Conservation (phyloP, 768 basidiomycete genomes). For the Fibroporia radiculosa region DNA sequence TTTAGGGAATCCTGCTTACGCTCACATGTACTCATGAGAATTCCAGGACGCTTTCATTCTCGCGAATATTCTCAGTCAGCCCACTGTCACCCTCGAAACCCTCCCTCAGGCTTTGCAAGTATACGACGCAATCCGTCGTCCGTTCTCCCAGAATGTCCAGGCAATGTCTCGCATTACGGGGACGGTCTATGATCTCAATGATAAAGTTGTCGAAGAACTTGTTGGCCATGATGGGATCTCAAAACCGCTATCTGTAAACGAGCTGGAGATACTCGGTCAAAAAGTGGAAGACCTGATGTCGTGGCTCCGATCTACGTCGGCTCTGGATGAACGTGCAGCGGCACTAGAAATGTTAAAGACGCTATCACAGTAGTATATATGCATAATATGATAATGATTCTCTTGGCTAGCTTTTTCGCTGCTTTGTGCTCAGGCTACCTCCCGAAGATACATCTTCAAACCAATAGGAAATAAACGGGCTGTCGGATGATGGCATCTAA, state of each 20-base stretch:
- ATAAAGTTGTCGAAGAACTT: conserved; percentile 1
- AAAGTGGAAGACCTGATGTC: background rate
- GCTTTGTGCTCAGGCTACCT: background rate
- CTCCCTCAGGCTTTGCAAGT: conserved; percentile 20
- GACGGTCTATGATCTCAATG: conserved; percentile 17
- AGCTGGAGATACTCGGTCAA: conserved; percentile 1
- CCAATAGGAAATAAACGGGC: background rate
- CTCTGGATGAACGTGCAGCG: conserved; percentile 2
- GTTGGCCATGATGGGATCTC: conserved; percentile 4
- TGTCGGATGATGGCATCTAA: background rate
- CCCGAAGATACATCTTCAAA: background rate
- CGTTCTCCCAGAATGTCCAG: conserved; percentile 21
- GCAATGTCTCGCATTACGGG: conserved; percentile 16
- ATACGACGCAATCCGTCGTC: conserved; percentile 26
- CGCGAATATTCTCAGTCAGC: conserved; percentile 21
- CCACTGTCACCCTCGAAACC: conserved; percentile 15
- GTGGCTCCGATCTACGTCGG: conserved; percentile 4
- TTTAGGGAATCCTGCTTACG: background rate
- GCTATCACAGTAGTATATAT: background rate
- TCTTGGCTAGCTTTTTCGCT: background rate
- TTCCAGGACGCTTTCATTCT: conserved; percentile 25
- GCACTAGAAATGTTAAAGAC: conserved; percentile 5
- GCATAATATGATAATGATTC: background rate
- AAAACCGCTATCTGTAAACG: background rate
- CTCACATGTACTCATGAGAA: background rate